Base-by-base conservation (phyloP, 31 red algal genomes). In the Asparagopsis taxiformis region DNA sequence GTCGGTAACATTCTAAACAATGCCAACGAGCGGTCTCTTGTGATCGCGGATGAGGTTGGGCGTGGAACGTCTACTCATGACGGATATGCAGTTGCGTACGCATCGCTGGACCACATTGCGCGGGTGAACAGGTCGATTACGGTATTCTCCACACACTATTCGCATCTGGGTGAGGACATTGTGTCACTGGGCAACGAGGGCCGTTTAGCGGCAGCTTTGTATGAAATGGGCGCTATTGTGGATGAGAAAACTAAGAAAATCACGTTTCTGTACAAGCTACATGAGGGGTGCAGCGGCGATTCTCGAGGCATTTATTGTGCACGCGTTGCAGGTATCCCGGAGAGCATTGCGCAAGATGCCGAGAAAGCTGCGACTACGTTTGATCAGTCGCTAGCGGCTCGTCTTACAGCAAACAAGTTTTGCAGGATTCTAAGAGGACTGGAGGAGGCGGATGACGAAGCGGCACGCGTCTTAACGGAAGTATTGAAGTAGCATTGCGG, bases 101-200 rank as follows among this genome's bases (percentile, higher is more conserved):
- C 85, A 16, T 53, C 56, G 22, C 62, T 95, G 24, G 37, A 90
- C 22, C 73, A 95, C 31, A 70, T 99, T 50, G 53, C 49, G 9
- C 48, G 53, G 33, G 51, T 73, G 8, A 82, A 84, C 36, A 61
- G 66, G 15, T 95, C 82, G 7, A 64, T 85, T 31, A 86, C 88
- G n/a, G 72, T 99, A 13, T 99, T 99, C 62, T 75, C 87, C 3
- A 99, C 97, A 0, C 97, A 99, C 49, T 99, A 99, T 39, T 85
- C 90, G 22, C 65, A 76, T 41, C 67, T 97, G 33, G 77, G 77
- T 38, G 58, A 79, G 9, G 82, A 92, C 58, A 64, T 80, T 58
- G 81, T 65, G 3, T 22, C 67, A 5, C 16, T 54, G 0, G 31
- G 68, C 17, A 31, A 65, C 5, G 53, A 52, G 17, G 51, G 51